Conservation (phyloP, 1,139 yeast genomes). For the Hanseniaspora uvarum region DNA sequence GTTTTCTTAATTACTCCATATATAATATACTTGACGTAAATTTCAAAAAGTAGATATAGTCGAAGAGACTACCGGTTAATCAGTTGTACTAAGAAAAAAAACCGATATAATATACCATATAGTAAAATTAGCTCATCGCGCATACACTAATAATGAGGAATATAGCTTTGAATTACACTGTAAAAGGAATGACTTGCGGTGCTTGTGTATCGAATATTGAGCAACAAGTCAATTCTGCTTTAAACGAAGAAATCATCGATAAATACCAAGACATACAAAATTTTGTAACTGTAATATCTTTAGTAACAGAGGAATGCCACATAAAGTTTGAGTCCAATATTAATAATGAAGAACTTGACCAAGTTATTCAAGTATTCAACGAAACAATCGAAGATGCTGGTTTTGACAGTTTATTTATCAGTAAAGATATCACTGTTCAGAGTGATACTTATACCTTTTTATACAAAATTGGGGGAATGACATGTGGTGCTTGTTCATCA, state of each 20-base stretch:
- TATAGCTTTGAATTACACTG: slow-evolving; percentile 16
- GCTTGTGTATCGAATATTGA: slow-evolving; percentile 65
- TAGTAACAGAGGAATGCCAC: slow-evolving; percentile 64
- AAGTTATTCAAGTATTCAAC: slow-evolving; percentile 32
- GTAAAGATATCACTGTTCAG: slow-evolving; percentile 17
- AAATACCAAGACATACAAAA: not conserved
- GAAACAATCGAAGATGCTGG: slow-evolving; percentile 61
- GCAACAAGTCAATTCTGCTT: slow-evolving; percentile 39
- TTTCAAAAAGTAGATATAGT: no score
- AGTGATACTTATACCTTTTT: not conserved
- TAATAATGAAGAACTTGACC: slow-evolving; percentile 20
- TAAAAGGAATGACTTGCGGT: slow-evolving; percentile 80
- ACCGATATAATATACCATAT: no score
- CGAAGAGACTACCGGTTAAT: no score
- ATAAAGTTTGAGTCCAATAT: slow-evolving; percentile 33
- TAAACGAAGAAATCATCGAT: slow-evolving; percentile 27
- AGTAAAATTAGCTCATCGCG: not conserved
- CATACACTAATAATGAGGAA: not conserved
- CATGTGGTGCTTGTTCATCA: slow-evolving; percentile 74
- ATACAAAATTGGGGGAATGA: slow-evolving; percentile 51
- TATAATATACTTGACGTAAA: no score
- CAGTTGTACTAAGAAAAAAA: no score
- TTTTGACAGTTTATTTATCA: slow-evolving; percentile 43
- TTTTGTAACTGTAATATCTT: slow-evolving; percentile 46
- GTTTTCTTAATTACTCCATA: no score